Percentiles rank a stretch among this genome's conserved stretches.
These are phyloP conservation scores for Podospora comata DNA, from an alignment of 495 filamentous ascomycete genomes.

Conservation along the genomic window DNA sequence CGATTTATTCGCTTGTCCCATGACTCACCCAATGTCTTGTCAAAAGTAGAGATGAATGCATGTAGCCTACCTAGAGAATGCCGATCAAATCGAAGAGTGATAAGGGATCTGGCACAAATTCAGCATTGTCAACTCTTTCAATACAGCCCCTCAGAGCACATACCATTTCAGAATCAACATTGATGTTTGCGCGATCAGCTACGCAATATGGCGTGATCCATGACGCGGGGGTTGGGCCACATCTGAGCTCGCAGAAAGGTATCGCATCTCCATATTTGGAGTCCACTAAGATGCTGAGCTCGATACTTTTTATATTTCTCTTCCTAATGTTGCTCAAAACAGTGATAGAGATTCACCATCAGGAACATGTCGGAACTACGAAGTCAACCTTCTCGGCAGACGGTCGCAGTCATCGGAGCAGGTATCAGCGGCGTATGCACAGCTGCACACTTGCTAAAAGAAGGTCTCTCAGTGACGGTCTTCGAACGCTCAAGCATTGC, in stretches of 20 bases:
- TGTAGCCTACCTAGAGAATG: background rate
- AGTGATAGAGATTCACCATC: background rate
- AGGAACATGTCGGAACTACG: background rate
- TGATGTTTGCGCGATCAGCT: background rate
- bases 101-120: background rate
- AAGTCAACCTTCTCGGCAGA: background rate
- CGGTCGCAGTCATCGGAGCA: constrained; percentile 65
- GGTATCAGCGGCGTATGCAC: constrained; percentile 65
- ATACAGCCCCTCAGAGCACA: background rate
- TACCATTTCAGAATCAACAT: background rate
- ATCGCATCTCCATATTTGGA: background rate
- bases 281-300: background rate
- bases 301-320: background rate
- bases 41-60: too few species aligned
- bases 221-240: background rate
- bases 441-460: constrained; percentile 58
- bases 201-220: background rate
- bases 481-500: constrained; percentile 59
- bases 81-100: background rate
- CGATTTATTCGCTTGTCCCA: too few species aligned
- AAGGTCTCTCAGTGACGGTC: constrained; percentile 59
- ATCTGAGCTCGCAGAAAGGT: background rate
- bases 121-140: background rate
- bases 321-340: background rate
- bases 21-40: background rate